These are phyloP conservation scores for Leptographium wingfieldii DNA, from an alignment of 2,329 filamentous ascomycete genomes.

Conservation along the genomic window DNA sequence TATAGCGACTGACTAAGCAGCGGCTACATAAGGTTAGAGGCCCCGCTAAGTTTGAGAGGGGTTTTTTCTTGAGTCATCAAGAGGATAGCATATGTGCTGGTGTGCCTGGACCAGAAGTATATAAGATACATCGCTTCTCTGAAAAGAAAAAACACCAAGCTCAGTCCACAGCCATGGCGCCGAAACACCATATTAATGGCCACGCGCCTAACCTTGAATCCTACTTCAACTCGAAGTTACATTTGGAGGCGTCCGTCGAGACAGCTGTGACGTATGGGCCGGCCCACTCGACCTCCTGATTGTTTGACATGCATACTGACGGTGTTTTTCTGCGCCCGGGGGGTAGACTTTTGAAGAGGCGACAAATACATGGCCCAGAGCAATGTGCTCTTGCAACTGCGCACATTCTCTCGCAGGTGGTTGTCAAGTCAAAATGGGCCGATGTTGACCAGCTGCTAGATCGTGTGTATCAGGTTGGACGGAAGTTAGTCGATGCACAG, in stretches of 20 bases:
- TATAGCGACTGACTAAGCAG: too few species aligned
- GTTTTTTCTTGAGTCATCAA: too few species aligned
- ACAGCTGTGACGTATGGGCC: conserved; percentile 60
- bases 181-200: conserved; percentile 30
- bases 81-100: background rate
- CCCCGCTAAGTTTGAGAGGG: too few species aligned
- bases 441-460: conserved; percentile 69
- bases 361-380: conserved; percentile 79
- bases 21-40: too few species aligned
- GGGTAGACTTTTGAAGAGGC: conserved; percentile 70
- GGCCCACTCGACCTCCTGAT: background rate
- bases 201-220: conserved; percentile 63
- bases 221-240: conserved; percentile 53
- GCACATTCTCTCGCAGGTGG: conserved; percentile 74
- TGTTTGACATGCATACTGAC: background rate
- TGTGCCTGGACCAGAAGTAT: background rate
- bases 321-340: background rate
- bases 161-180: conserved; percentile 34
- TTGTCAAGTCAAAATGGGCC: conserved; percentile 66
- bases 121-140: background rate
- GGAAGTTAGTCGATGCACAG: conserved; percentile 67
- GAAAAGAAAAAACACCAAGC: background rate
- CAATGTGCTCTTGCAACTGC: conserved; percentile 86
- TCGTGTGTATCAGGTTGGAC: conserved; percentile 67
- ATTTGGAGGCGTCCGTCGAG: conserved; percentile 73